Evolutionary conservation across 1,284 basidiomycete genomes (phyloP), one percentile per base, ranked within the genome.

Genomic region (Pseudozyma tsukubaensis): DNA sequence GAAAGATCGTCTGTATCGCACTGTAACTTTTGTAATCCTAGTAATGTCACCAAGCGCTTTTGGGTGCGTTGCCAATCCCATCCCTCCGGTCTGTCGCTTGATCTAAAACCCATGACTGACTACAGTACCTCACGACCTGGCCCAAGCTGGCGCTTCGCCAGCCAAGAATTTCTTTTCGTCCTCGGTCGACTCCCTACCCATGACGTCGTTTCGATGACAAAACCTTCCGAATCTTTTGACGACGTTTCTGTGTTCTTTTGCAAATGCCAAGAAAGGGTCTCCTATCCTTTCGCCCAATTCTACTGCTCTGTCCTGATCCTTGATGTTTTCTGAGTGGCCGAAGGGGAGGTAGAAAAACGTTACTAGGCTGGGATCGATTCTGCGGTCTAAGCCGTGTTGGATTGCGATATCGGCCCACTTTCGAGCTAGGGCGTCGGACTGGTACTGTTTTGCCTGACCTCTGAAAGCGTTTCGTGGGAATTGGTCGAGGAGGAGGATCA

Each of bases 401-500:
- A 66, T 55, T 4, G 70, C 59, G 34, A 67, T 59, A 13, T 67
- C 49, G 45, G 70, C 64, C 59, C 59, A 72, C 35, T 72, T 72
- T 4, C 49, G 39, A 3, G 51, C 70, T 1, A 72, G 52, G 6
- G 21, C 16, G 14, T 72, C 70, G 3, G 54, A 58, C 18, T 67
- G 50, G 13, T 67, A 72, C 39, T 72, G 70, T 16, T 66, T 58
- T 0, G 63, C 32, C 2, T 54, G 55, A 4, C 56, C 51, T 29
- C 70, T 63, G 16, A 72, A 72, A 18, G 64, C 59, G 39, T 72
- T 72, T 12, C 69, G 32, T 4, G 70, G 70, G 16, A 56, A 67
- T 50, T 72, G 70, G 29, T 72, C 70, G 35, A 72, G 64, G 35
- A 71, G 43, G 11, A 72, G 59, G 14, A 72, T 40, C 70, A 72